Evolutionary conservation across 1,284 basidiomycete genomes (phyloP), one percentile per base, ranked within the genome.

Genomic region (Caloboletus firmus): DNA sequence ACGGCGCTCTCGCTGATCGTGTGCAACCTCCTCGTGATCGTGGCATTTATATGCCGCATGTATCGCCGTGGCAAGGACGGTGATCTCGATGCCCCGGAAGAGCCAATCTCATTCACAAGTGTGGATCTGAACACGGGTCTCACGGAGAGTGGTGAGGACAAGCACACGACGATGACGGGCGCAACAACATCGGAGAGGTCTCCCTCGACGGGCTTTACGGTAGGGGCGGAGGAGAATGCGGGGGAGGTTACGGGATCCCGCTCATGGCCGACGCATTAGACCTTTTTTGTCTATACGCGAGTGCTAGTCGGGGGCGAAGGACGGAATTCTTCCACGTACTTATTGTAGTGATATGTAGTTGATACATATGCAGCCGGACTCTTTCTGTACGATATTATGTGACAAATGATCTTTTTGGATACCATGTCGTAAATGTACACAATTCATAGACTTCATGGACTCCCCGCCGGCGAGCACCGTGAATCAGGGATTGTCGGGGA

Each of bases 1-100:
- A 32, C 52, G 6, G 64, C 66, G 8, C 34, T 59, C 15, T 47
- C 64, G 10, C 47, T 67, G 22, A 49, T 67, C 44, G 56, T 70
- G 2, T 70, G 64, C 56, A 69, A 69, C 28, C 50, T 70, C 5
- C 58, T 72, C 48, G 67, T 72, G 40, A 58, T 70, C 37, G 58
- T 69, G 17, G 51, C 65, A 3, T 66, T 58, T 7, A 9, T 56
- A 8, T 57, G 66, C 44, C 63, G 58, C 20, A 12, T 62, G 5
- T 62, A 26, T 44, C 32, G 15, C 4, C 54, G 57, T 31, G 50
- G 51, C 18, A 36, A 31, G 20, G 28, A 11, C 0, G 30, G 24
- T 6, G 49, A 62, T 49, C 51, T 59, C 7, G 59, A 65, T 1
- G 35, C 24, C 12, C 6, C 17, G 2, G 45, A 45, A 5, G 53